phyloP scores from a whole-genome alignment of 768 basidiomycete species.

The Naganishia kalamii region DNA sequence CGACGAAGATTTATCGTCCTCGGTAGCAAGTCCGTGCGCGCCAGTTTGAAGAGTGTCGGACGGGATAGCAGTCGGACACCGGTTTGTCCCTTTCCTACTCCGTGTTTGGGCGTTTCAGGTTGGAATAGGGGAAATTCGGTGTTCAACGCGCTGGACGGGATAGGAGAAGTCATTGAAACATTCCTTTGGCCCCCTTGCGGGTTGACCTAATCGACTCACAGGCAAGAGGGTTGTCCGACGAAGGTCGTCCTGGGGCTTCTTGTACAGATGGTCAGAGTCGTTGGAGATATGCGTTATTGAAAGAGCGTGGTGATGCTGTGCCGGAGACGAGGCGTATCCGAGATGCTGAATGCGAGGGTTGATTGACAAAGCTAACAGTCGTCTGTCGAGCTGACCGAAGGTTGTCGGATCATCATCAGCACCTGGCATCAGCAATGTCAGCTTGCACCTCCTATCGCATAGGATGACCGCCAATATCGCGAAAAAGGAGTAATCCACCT shows the following conservation, averaged over 20 bases:
- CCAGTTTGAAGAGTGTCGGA: not conserved
- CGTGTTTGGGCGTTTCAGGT: constrained; percentile 1
- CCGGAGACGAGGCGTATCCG: not conserved
- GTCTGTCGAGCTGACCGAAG: not conserved
- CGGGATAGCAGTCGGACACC: not conserved
- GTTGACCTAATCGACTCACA: too few species aligned
- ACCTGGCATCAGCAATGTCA: constrained; percentile 10
- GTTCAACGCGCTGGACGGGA: not conserved
- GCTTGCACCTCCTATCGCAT: not conserved
- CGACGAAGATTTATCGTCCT: not conserved
- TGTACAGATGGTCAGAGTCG: not conserved
- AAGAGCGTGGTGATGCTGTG: not conserved
- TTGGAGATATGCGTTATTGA: not conserved
- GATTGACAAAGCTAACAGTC: not conserved
- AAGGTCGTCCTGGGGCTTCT: too few species aligned
- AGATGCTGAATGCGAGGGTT: not conserved
- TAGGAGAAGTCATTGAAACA: not conserved
- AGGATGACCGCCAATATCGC: not conserved
- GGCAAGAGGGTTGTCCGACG: too few species aligned
- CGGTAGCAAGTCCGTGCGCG: not conserved
- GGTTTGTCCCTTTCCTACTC: not conserved
- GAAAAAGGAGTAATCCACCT: constrained; percentile 15
- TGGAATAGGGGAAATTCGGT: not conserved
- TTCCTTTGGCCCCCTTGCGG: not conserved
- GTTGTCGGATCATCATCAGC: not conserved